Conservation (phyloP, 192 early-diverging fungal genomes). For the Cetraspora pellucida region DNA sequence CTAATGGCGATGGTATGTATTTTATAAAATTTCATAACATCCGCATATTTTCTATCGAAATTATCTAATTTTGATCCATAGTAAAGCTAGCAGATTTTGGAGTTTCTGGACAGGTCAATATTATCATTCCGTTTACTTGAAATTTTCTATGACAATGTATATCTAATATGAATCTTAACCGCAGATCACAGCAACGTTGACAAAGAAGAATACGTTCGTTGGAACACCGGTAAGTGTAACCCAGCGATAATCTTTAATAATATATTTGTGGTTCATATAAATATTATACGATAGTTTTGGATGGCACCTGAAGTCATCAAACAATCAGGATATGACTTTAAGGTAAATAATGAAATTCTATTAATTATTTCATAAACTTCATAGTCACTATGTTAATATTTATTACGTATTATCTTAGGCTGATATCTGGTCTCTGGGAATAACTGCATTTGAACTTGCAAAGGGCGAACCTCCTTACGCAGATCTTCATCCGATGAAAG, state of each 20-base stretch:
- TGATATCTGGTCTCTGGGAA: constrained; percentile 97
- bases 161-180: too few species aligned
- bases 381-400: too few species aligned
- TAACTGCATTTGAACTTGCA: constrained; percentile 96
- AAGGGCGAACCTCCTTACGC: constrained; percentile 92
- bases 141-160: too few species aligned
- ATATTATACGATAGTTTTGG: constrained; percentile 61
- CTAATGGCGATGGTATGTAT: constrained; percentile 64
- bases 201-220: constrained; percentile 97
- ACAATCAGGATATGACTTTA: constrained; percentile 91
- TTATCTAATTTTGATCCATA: neutral
- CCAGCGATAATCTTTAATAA: too few species aligned
- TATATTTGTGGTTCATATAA: too few species aligned
- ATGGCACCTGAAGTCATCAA: constrained; percentile 96
- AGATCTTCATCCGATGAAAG: constrained; percentile 94
- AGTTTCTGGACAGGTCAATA: constrained; percentile 86
- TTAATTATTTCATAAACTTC: too few species aligned
- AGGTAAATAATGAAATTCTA: constrained; percentile 45
- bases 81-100: constrained; percentile 99
- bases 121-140: neutral
- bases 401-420: constrained; percentile 45
- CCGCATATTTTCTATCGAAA: too few species aligned
- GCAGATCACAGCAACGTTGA: constrained; percentile 81
- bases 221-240: constrained; percentile 77
- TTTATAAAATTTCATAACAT: neutral